These are phyloP conservation scores for Stevia rebaudiana DNA, from an alignment of 140 eudicot species.

Conservation along the genomic window DNA sequence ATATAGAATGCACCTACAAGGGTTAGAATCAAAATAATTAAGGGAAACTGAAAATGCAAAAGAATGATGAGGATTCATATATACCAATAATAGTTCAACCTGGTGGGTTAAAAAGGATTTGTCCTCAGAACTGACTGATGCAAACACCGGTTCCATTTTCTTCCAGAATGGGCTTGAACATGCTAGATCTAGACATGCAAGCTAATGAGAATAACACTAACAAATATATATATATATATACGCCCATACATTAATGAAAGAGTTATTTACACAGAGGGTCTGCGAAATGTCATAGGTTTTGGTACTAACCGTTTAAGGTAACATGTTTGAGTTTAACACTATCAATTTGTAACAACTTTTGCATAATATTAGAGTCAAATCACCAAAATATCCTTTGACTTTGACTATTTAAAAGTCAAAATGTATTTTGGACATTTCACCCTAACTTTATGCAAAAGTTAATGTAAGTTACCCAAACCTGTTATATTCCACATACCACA, in stretches of 20 bases:
- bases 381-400: too few species aligned
- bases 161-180: slow-evolving; percentile 74
- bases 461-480: too few species aligned
- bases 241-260: not conserved
- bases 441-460: too few species aligned
- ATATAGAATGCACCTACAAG: slow-evolving; percentile 35
- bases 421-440: too few species aligned
- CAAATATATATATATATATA: slow-evolving; percentile 4
- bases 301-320: too few species aligned
- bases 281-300: too few species aligned
- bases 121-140: slow-evolving; percentile 40
- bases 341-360: too few species aligned
- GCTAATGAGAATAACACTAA: not conserved
- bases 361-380: too few species aligned
- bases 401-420: too few species aligned
- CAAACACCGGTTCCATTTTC: slow-evolving; percentile 50
- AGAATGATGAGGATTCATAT: not conserved
- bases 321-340: too few species aligned
- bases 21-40: slow-evolving; percentile 8
- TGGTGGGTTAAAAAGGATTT: slow-evolving; percentile 51
- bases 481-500: too few species aligned
- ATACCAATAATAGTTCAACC: slow-evolving; percentile 32
- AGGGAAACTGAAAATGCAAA: not conserved
- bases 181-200: slow-evolving; percentile 40
- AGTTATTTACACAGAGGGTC: too few species aligned